These are phyloP conservation scores for Tricholoma furcatifolium DNA, from an alignment of 768 basidiomycete species.

Conservation along the genomic window DNA sequence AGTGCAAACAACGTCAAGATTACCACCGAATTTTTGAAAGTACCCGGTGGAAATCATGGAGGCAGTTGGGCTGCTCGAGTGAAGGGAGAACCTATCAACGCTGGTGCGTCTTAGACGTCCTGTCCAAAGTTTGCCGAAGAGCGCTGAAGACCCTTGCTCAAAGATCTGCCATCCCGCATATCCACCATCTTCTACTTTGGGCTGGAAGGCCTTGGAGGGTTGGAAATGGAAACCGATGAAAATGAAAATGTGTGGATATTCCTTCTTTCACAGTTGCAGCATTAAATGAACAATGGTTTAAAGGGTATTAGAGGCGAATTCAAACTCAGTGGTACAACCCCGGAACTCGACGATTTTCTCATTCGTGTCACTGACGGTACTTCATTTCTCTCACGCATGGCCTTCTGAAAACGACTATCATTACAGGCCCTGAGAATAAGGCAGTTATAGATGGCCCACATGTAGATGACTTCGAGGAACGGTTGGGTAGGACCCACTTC, in stretches of 20 bases:
- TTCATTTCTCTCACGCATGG: neutral
- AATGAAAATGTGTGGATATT: slow-evolving; percentile 61
- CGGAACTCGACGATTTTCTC: slow-evolving; percentile 80
- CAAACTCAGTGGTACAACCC: slow-evolving; percentile 68
- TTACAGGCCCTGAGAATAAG: slow-evolving; percentile 57
- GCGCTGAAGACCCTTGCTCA: neutral
- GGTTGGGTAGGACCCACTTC: slow-evolving; percentile 71
- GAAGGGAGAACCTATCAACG: slow-evolving; percentile 74
- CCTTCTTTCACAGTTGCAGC: neutral
- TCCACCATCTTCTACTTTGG: slow-evolving; percentile 88
- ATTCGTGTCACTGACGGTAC: slow-evolving; percentile 79
- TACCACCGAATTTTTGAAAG: slow-evolving; percentile 82
- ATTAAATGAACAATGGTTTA: neutral
- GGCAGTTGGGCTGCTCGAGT: slow-evolving; percentile 90
- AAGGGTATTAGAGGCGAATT: slow-evolving; percentile 77
- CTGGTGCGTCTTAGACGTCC: slow-evolving; percentile 40
- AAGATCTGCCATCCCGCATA: slow-evolving; percentile 54
- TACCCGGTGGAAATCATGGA: slow-evolving; percentile 78
- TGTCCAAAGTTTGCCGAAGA: neutral
- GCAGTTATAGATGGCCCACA: slow-evolving; percentile 54
- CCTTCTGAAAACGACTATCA: slow-evolving; percentile 9
- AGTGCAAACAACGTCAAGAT: slow-evolving; percentile 80
- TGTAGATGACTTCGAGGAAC: slow-evolving; percentile 53
- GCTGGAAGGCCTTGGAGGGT: slow-evolving; percentile 79
- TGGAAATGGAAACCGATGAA: slow-evolving; percentile 79